These are phyloP conservation scores for Pelargonium nanum DNA, from an alignment of 345 rosid species.

Conservation along the genomic window DNA sequence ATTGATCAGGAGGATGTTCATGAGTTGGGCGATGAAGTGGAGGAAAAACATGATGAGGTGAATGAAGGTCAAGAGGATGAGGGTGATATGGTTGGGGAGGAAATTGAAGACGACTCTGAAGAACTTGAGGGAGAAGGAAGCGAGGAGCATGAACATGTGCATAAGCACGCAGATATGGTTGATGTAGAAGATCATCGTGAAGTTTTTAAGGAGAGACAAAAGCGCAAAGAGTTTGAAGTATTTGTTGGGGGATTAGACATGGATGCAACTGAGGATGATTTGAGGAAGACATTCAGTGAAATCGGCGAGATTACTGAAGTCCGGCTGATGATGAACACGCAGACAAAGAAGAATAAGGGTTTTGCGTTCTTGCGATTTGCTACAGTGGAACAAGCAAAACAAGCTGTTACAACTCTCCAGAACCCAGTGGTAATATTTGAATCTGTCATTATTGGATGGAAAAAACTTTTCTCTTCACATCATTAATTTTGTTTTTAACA, in stretches of 20 bases:
- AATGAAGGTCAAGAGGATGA: slow-evolving; percentile 47
- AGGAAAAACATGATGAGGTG: slow-evolving; percentile 43
- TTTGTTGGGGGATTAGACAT: slow-evolving; percentile 93
- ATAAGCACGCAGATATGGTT: slow-evolving; percentile 35
- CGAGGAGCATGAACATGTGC: slow-evolving; percentile 39
- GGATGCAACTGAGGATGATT: slow-evolving; percentile 73
- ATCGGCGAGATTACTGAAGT: slow-evolving; percentile 80
- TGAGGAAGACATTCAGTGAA: slow-evolving; percentile 62
- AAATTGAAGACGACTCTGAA: slow-evolving; percentile 49
- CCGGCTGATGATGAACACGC: slow-evolving; percentile 83
- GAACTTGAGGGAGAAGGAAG: slow-evolving; percentile 47
- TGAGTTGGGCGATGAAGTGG: slow-evolving; percentile 49
- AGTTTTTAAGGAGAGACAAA: slow-evolving; percentile 71
- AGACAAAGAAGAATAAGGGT: slow-evolving; percentile 89
- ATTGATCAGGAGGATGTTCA: slow-evolving; percentile 54
- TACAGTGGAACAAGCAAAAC: slow-evolving; percentile 80
- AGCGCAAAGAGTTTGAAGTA: slow-evolving; percentile 90
- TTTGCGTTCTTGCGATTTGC: slow-evolving; percentile 97
- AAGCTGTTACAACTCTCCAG: slow-evolving; percentile 68
- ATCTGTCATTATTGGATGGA: slow-evolving; percentile 22
- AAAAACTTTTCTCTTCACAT: background rate
- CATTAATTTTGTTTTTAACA: background rate
- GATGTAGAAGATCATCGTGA: slow-evolving; percentile 61
- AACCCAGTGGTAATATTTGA: slow-evolving; percentile 72
- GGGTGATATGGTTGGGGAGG: slow-evolving; percentile 43